Evolutionary conservation across 108 stramenopile genomes (phyloP).

Genomic region (Chaetoceros tenuissimus): DNA sequence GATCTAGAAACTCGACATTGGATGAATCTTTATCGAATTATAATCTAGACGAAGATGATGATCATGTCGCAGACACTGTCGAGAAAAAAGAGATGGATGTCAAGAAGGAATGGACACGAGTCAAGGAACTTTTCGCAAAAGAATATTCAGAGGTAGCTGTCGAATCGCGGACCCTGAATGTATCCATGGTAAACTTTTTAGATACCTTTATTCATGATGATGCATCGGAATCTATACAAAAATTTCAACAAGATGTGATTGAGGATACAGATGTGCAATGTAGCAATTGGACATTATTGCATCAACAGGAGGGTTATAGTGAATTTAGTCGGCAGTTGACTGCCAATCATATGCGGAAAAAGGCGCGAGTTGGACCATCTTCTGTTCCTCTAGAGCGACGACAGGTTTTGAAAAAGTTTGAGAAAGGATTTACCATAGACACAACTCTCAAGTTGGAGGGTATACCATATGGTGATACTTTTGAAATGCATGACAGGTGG

Average conservation of each 20-base stretch:
- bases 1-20: background rate
- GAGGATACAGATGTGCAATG: conserved; percentile 34
- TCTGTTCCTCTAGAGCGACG: conserved; percentile 18
- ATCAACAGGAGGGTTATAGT: background rate
- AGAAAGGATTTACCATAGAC: conserved; percentile 21
- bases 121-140: background rate
- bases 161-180: conserved; percentile 9
- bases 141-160: conserved; percentile 5
- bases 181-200: conserved; percentile 47
- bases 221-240: conserved; percentile 48
- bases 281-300: conserved; percentile 10
- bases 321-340: background rate
- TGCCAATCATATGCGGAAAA: background rate
- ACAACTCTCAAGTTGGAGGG: conserved; percentile 27
- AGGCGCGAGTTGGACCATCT: conserved; percentile 28
- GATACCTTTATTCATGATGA: conserved; percentile 50
- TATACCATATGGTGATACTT: conserved; percentile 40
- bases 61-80: background rate
- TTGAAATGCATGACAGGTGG: conserved; percentile 63
- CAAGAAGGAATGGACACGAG: conserved; percentile 1
- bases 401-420: conserved; percentile 25
- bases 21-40: background rate
- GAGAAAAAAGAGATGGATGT: background rate
- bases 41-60: background rate
- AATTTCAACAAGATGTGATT: conserved; percentile 44